Evolutionary conservation across 2,329 filamentous ascomycete species (phyloP), one percentile per base, ranked within the genome.

Genomic region (Talaromyces atroroseus): DNA sequence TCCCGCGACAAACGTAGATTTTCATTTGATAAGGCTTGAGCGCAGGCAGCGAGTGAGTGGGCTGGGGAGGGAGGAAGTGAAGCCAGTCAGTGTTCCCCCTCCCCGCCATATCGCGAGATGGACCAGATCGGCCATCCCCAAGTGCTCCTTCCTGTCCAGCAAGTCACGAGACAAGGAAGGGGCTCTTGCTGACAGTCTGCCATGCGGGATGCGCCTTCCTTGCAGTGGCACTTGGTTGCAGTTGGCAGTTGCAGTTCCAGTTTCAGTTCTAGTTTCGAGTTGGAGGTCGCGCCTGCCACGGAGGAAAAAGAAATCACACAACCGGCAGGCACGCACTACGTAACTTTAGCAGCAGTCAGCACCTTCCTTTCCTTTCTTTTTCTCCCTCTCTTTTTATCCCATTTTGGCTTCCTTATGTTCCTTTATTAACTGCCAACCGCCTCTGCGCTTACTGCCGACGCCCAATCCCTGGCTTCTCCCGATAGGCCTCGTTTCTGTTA

Each of bases 1-100:
- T 21, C 36, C n/a, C 32, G 44, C 20, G 52, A 54, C 52, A 48
- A 40, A 29, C 51, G 23, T 53, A 26, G 20, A 47, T 29, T 29
- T 4, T 29, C 26, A 29, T 29, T 29, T 14, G 36, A 40, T 42
- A 42, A 42, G 40, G 40, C 40, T 42, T 42, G 40, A 42, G 40
- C 40, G 40, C 36, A 11, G 32, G 14, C 32, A 4, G 29, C 29
- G 29, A 34, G 29, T 26, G 29, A 29, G 26, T 34, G 32, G 32
- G 3, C 7, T 3, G 5, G 5, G 7, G 7, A 10, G 32, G 8
- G 32, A 14, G n/a, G n/a, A n/a, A n/a, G n/a, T n/a, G n/a, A n/a
- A 10, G 32, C 32, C 32, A 34, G 32, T 5, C 7, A 34, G 32
- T 7, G 32, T 14, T 14, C 32, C 32, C 8, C 32, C 32, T 5